Evolutionary conservation across 2,329 filamentous ascomycete species (phyloP).

Genomic region (Elsinoe batatas): DNA sequence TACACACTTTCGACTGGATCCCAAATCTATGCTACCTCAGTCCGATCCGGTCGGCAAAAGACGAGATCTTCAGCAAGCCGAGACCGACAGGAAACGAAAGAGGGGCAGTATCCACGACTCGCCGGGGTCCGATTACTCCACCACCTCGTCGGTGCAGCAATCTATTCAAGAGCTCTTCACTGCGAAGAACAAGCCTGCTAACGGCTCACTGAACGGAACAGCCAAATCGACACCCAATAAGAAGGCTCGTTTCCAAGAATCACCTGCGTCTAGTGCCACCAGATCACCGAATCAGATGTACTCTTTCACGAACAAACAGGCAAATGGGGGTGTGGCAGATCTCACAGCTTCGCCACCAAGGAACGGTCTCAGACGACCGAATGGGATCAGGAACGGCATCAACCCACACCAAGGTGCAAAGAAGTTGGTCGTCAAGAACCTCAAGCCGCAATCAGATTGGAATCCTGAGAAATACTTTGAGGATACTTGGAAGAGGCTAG

Average conservation of each 20-base stretch:
- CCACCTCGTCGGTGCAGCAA: constrained; percentile 27
- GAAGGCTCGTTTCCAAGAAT: constrained; percentile 29
- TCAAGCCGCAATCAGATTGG: constrained; percentile 54
- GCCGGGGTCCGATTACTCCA: constrained; percentile 11
- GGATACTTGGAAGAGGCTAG: constrained; percentile 63
- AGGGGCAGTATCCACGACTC: constrained; percentile 3
- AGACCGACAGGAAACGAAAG: constrained; percentile 8
- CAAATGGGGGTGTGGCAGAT: constrained; percentile 25
- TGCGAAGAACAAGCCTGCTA: constrained; percentile 22
- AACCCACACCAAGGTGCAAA: constrained; percentile 68
- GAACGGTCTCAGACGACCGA: constrained; percentile 26
- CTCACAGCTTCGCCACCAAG: constrained; percentile 35
- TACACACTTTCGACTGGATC: background rate
- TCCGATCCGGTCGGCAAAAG: constrained; percentile 3
- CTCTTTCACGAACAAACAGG: constrained; percentile 35
- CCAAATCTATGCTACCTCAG: constrained; percentile 1
- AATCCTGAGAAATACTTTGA: constrained; percentile 70
- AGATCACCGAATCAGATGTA: constrained; percentile 38
- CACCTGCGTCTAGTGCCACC: constrained; percentile 18
- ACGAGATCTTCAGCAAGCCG: background rate
- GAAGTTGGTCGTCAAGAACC: constrained; percentile 89
- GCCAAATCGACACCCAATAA: constrained; percentile 28
- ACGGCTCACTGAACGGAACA: constrained; percentile 20
- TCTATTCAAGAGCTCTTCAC: constrained; percentile 39
- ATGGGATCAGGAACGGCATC: constrained; percentile 40